Conservation (phyloP, 208 protist species). For the Trypanosoma conorhini region DNA sequence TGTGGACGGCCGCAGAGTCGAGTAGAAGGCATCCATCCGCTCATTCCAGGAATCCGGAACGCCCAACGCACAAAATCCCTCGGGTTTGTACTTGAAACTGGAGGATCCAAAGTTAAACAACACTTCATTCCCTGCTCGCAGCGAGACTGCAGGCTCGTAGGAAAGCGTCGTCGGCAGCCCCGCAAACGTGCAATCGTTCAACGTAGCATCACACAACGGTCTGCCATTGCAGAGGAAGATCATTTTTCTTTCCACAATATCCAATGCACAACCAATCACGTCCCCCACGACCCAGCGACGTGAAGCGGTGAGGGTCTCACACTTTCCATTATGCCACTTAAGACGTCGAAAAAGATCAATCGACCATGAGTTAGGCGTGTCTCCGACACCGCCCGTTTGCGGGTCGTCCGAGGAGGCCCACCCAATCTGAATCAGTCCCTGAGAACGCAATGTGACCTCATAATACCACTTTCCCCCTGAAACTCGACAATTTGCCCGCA, state of each 20-base stretch:
- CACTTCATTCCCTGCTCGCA: slow-evolving; percentile 81
- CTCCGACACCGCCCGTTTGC: slow-evolving; percentile 67
- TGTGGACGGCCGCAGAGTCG: slow-evolving; percentile 47
- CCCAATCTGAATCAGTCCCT: slow-evolving; percentile 93
- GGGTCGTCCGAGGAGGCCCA: slow-evolving; percentile 56
- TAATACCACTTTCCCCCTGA: slow-evolving; percentile 88
- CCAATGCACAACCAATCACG: slow-evolving; percentile 89
- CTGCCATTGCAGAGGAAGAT: slow-evolving; percentile 85
- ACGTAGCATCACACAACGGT: slow-evolving; percentile 41
- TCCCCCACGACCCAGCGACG: slow-evolving; percentile 83
- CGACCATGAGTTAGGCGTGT: slow-evolving; percentile 81
- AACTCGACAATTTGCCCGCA: slow-evolving; percentile 79
- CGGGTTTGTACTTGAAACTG: slow-evolving; percentile 85
- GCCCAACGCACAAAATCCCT: slow-evolving; percentile 85
- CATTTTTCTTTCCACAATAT: slow-evolving; percentile 72
- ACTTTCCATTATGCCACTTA: slow-evolving; percentile 84
- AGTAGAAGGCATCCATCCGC: slow-evolving; percentile 90
- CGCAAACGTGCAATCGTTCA: slow-evolving; percentile 26
- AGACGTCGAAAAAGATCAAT: slow-evolving; percentile 87
- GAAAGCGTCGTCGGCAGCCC: slow-evolving; percentile 16
- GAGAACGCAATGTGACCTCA: slow-evolving; percentile 85
- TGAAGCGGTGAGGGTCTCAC: slow-evolving; percentile 49
- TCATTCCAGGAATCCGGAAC: slow-evolving; percentile 92
- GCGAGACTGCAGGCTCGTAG: slow-evolving; percentile 82
- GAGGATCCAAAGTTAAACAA: slow-evolving; percentile 91